phyloP scores from a whole-genome alignment of 2,329 filamentous ascomycete genomes.

The Sarocladium kiliense region DNA sequence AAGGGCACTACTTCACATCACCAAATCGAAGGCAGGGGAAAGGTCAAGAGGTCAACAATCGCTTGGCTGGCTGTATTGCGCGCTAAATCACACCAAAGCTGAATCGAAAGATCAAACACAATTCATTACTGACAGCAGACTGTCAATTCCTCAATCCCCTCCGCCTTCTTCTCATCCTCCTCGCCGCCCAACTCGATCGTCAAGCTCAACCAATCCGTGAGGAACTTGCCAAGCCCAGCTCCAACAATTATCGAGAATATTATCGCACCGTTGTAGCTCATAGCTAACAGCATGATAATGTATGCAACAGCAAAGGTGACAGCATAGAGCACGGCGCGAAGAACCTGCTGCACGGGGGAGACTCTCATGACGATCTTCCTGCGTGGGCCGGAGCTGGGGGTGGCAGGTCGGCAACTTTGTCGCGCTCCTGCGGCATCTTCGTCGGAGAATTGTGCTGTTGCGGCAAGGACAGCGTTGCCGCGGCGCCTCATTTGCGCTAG shows the following conservation, averaged over 20 bases:
- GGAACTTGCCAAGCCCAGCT: conserved; percentile 45
- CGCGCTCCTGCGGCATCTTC: background rate
- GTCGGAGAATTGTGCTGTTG: background rate
- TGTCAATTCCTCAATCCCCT: conserved; percentile 38
- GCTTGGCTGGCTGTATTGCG: background rate
- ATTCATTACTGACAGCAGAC: conserved; percentile 38
- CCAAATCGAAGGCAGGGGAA: too few species aligned
- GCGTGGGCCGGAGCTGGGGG: background rate
- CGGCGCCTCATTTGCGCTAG: conserved; percentile 5
- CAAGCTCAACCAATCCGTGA: conserved; percentile 43
- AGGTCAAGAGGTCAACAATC: background rate
- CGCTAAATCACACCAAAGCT: background rate
- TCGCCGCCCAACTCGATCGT: background rate
- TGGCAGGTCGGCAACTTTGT: background rate
- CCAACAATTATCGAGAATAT: conserved; percentile 70
- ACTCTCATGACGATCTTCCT: conserved; percentile 42
- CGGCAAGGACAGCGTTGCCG: conserved; percentile 2
- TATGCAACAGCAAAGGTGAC: conserved; percentile 70
- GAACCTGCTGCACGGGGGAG: conserved; percentile 56
- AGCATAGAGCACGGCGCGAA: conserved; percentile 63
- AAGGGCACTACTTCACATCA: too few species aligned
- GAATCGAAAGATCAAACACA: background rate
- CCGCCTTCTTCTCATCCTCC: conserved; percentile 17
- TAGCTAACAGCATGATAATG: conserved; percentile 65
- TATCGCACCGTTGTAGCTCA: conserved; percentile 54